Conservation (phyloP, 2,329 filamentous ascomycete genomes). For the Dichotomopilus funicola region DNA sequence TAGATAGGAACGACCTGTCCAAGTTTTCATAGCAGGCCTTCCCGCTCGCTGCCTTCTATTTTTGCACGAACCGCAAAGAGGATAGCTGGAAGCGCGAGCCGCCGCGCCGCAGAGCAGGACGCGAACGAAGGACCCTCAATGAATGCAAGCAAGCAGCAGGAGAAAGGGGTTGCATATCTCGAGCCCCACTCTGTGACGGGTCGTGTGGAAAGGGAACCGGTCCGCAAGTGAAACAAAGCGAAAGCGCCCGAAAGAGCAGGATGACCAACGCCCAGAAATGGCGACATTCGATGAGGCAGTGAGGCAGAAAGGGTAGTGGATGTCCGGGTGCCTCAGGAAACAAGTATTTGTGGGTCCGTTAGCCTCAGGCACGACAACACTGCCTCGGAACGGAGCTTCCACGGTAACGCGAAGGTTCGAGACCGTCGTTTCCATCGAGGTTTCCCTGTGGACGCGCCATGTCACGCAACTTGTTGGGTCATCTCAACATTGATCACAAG, state of each 20-base stretch:
- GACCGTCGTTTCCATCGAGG: neutral
- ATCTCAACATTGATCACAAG: neutral
- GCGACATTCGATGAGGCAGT: neutral
- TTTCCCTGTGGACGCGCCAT: conserved; percentile 9
- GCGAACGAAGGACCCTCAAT: conserved; percentile 8
- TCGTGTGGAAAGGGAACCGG: neutral
- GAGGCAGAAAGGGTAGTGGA: no score
- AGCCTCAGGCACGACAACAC: conserved; percentile 3
- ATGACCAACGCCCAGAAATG: conserved; percentile 5
- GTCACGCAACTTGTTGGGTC: conserved; percentile 11
- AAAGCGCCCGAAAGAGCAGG: conserved; percentile 30
- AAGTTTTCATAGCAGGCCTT: neutral
- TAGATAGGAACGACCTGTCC: neutral
- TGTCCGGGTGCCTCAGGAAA: no score
- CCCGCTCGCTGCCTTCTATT: conserved; percentile 13
- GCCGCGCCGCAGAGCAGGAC: conserved; percentile 9
- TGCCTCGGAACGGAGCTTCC: neutral
- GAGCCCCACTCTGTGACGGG: conserved; percentile 25
- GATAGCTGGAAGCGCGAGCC: conserved; percentile 8
- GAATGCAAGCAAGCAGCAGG: conserved; percentile 29
- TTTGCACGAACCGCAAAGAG: conserved; percentile 9
- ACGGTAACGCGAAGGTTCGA: neutral
- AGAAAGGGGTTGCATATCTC: conserved; percentile 34
- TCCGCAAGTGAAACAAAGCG: conserved; percentile 31
- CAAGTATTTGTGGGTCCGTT: neutral